A percentile compares a stretch with the other conserved stretches of the same genome.
Evolutionary conservation across 2,329 filamentous ascomycete genomes (phyloP).

Genomic region (Colletotrichum orbiculare): DNA sequence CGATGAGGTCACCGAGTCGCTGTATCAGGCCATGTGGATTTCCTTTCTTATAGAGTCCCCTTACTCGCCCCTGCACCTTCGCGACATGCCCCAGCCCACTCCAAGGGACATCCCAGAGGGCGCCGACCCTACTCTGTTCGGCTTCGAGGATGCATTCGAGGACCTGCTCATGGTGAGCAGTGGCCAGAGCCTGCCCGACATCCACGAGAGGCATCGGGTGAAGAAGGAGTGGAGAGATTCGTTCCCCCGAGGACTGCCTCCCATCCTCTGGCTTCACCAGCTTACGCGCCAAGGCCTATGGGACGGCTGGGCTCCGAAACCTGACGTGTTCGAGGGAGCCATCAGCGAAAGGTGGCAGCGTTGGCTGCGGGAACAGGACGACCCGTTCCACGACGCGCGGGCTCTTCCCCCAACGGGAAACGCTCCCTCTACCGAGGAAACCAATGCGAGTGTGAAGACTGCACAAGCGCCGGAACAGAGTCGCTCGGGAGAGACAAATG

Average conservation of each 20-base stretch:
- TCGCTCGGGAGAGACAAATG: constrained; percentile 4
- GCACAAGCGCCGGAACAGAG: not conserved
- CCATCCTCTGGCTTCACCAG: constrained; percentile 52
- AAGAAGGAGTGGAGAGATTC: constrained; percentile 50
- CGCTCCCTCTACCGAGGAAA: not conserved
- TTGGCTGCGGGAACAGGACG: constrained; percentile 34
- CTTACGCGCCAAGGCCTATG: constrained; percentile 37
- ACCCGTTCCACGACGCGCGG: constrained; percentile 25
- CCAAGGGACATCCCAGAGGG: constrained; percentile 56
- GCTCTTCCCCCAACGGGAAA: not conserved
- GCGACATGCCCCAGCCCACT: constrained; percentile 57
- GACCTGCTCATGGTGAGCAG: constrained; percentile 63
- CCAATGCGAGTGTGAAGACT: not conserved
- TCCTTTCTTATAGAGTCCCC: constrained; percentile 52
- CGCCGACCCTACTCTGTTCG: constrained; percentile 54
- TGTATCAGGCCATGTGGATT: constrained; percentile 42
- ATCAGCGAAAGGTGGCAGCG: constrained; percentile 36
- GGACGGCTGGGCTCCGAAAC: constrained; percentile 37
- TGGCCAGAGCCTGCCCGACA: constrained; percentile 54
- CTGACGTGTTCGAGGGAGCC: constrained; percentile 29
- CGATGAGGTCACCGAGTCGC: constrained; percentile 34
- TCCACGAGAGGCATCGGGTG: constrained; percentile 49
- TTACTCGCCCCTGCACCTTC: constrained; percentile 59
- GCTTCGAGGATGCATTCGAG: constrained; percentile 68
- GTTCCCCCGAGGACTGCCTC: constrained; percentile 54